Evolutionary conservation across 768 basidiomycete species (phyloP).

Genomic region (Strobilomyces dryophilus): DNA sequence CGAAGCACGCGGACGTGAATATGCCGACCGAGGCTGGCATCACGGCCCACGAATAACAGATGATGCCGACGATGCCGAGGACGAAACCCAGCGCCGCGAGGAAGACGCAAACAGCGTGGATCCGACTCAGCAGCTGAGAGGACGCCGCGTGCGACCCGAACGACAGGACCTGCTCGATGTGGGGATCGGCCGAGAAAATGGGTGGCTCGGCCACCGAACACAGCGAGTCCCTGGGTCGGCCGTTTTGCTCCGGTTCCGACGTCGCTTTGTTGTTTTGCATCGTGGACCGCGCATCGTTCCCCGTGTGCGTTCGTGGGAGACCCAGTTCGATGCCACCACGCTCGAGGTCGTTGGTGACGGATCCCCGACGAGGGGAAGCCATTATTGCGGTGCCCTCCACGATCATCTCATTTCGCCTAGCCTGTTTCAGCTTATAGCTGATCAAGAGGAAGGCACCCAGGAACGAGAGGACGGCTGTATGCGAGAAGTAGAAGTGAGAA

Average conservation of each 20-base stretch:
- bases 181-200: slow-evolving; percentile 44
- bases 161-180: slow-evolving; percentile 47
- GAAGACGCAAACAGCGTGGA: slow-evolving; percentile 47
- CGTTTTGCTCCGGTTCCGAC: not conserved
- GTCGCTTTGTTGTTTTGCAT: not conserved
- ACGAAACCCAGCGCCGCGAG: slow-evolving; percentile 46
- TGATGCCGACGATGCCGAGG: slow-evolving; percentile 45
- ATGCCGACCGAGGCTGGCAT: slow-evolving; percentile 43
- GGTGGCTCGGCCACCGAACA: not conserved
- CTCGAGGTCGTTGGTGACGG: slow-evolving; percentile 10
- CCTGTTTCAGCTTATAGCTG: slow-evolving; percentile 50
- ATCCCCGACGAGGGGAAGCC: slow-evolving; percentile 14
- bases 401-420: slow-evolving; percentile 43
- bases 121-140: slow-evolving; percentile 42
- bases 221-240: not conserved
- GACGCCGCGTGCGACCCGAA: slow-evolving; percentile 36
- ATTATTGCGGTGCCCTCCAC: slow-evolving; percentile 27
- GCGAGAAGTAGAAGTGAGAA: not conserved
- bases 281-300: not conserved
- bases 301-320: not conserved
- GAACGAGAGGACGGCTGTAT: slow-evolving; percentile 43
- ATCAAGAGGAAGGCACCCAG: slow-evolving; percentile 55
- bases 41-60: slow-evolving; percentile 48
- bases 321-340: slow-evolving; percentile 2
- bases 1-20: slow-evolving; percentile 39